Percentiles rank a stretch among this genome's conserved stretches.
These are phyloP conservation scores for Xylaria sp. DNA, from an alignment of 2,329 filamentous ascomycete genomes.

Conservation along the genomic window DNA sequence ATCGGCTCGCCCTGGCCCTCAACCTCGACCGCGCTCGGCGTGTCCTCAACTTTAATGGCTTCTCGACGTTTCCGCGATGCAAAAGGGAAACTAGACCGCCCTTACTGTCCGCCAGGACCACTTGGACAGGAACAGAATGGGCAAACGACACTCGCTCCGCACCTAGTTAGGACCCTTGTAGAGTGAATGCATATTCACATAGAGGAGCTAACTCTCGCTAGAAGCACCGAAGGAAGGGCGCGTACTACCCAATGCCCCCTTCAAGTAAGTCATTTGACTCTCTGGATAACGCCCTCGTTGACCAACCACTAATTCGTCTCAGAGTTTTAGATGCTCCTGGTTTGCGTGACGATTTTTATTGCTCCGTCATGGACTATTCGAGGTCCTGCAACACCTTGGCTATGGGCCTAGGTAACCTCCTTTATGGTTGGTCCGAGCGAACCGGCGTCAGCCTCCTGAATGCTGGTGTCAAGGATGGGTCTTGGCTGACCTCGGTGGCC, in stretches of 20 bases:
- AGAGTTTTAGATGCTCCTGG: slow-evolving; percentile 88
- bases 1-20: slow-evolving; percentile 80
- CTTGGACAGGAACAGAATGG: slow-evolving; percentile 58
- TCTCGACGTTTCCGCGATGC: slow-evolving; percentile 46
- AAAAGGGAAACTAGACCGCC: slow-evolving; percentile 43
- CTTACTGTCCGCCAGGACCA: slow-evolving; percentile 48
- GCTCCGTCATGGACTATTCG: slow-evolving; percentile 88
- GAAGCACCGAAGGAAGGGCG: slow-evolving; percentile 49
- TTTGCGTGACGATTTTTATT: slow-evolving; percentile 96
- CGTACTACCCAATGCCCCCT: slow-evolving; percentile 75
- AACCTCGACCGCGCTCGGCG: slow-evolving; percentile 77
- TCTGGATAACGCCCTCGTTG: background rate
- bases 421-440: slow-evolving; percentile 90
- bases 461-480: slow-evolving; percentile 56
- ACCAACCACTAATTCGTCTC: slow-evolving; percentile 10
- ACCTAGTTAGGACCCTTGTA: slow-evolving; percentile 36
- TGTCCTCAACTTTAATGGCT: slow-evolving; percentile 67
- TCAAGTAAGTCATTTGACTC: slow-evolving; percentile 68
- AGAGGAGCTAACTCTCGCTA: slow-evolving; percentile 32
- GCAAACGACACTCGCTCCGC: slow-evolving; percentile 41
- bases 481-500: slow-evolving; percentile 82
- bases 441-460: slow-evolving; percentile 70
- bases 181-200: background rate
- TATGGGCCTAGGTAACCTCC: slow-evolving; percentile 79
- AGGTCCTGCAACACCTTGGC: slow-evolving; percentile 78